These are phyloP conservation scores for Myxozyma sirexii DNA, from an alignment of 805 yeast species.

Conservation along the genomic window DNA sequence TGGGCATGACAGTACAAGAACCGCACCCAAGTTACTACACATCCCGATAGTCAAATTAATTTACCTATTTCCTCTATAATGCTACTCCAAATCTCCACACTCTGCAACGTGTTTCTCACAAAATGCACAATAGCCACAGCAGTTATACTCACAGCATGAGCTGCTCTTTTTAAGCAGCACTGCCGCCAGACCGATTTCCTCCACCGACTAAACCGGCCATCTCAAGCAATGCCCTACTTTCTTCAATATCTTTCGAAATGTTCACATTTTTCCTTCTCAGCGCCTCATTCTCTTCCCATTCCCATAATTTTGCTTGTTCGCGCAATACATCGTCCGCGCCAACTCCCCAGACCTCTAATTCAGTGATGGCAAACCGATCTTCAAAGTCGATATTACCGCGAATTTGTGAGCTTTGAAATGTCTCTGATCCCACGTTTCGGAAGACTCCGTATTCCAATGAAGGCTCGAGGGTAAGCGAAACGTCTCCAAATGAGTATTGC, in stretches of 20 bases:
- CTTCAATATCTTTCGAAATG: slow-evolving; percentile 58
- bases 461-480: slow-evolving; percentile 76
- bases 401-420: slow-evolving; percentile 47
- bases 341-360: slow-evolving; percentile 89
- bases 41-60: no score
- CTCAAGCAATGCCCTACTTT: slow-evolving; percentile 69
- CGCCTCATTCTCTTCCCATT: slow-evolving; percentile 90
- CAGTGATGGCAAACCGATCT: slow-evolving; percentile 68
- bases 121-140: neutral
- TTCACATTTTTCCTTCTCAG: slow-evolving; percentile 74
- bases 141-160: neutral
- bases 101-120: no score
- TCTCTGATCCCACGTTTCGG: slow-evolving; percentile 58
- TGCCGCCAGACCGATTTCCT: slow-evolving; percentile 53
- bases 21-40: no score
- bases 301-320: slow-evolving; percentile 78
- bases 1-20: no score
- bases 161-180: slow-evolving; percentile 41
- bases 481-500: slow-evolving; percentile 61
- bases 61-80: no score
- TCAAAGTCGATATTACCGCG: slow-evolving; percentile 54
- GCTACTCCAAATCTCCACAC: no score
- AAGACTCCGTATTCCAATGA: slow-evolving; percentile 80
- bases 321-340: slow-evolving; percentile 78
- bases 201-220: slow-evolving; percentile 69